These are phyloP conservation scores for Rosa hybrid DNA, from an alignment of 331 rosid species.

Conservation along the genomic window DNA sequence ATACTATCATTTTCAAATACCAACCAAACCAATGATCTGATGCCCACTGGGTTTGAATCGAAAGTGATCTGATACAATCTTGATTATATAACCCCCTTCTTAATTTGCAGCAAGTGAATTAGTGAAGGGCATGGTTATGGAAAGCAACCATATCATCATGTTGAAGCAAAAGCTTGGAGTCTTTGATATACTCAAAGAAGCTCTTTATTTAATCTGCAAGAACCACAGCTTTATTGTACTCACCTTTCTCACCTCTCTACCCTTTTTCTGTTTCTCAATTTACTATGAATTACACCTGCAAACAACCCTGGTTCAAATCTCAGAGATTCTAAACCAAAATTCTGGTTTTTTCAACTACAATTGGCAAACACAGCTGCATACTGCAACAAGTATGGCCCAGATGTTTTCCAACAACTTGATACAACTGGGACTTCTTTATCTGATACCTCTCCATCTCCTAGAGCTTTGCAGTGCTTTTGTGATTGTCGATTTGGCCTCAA, in stretches of 20 bases:
- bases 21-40: constrained; percentile 1
- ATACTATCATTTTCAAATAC: constrained; percentile 9
- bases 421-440: constrained; percentile 43
- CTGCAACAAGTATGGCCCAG: neutral
- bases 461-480: constrained; percentile 26
- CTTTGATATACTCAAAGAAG: constrained; percentile 16
- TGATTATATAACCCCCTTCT: neutral
- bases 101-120: neutral
- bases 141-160: constrained; percentile 21
- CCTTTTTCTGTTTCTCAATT: constrained; percentile 16
- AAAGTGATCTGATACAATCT: neutral
- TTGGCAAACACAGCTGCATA: neutral
- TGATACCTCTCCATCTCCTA: constrained; percentile 52
- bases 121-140: constrained; percentile 7
- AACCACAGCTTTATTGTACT: constrained; percentile 9
- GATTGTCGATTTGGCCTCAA: constrained; percentile 43
- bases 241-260: constrained; percentile 20
- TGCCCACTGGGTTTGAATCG: neutral
- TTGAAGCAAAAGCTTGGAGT: constrained; percentile 15
- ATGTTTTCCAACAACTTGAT: constrained; percentile 24
- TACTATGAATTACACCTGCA: constrained; percentile 32
- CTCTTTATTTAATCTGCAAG: neutral
- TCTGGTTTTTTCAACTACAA: neutral
- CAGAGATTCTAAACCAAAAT: constrained; percentile 7
- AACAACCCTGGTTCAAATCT: constrained; percentile 31